Conservation (phyloP, 2,329 filamentous ascomycete genomes). For the Colletotrichum brevisporum region DNA sequence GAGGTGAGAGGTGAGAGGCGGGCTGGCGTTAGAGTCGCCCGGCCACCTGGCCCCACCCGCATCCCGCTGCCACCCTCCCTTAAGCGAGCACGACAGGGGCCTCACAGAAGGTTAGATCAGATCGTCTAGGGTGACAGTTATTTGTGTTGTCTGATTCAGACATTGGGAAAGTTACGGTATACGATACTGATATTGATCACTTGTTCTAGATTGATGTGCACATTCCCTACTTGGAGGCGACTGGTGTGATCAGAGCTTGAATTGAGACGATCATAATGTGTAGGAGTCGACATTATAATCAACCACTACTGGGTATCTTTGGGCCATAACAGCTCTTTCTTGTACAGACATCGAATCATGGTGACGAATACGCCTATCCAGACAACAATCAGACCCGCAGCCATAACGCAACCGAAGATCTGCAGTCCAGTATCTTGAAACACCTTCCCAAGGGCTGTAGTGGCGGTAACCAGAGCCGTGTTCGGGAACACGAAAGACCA, state of each 20-base stretch:
- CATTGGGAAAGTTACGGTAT: no score
- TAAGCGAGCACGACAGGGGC: conserved; percentile 25
- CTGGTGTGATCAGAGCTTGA: no score
- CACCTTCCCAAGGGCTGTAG: conserved; percentile 76
- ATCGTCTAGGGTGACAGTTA: no score
- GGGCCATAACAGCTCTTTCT: conserved; percentile 82
- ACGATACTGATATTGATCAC: no score
- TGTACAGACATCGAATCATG: conserved; percentile 78
- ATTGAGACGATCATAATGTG: background rate
- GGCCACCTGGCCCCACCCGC: conserved; percentile 25
- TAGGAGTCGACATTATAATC: background rate
- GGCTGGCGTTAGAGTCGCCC: conserved; percentile 2
- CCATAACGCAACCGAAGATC: conserved; percentile 78
- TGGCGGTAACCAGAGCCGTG: conserved; percentile 81
- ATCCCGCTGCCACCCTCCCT: conserved; percentile 23
- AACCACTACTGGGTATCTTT: conserved; percentile 61
- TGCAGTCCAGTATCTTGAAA: conserved; percentile 72
- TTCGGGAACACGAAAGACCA: conserved; percentile 88
- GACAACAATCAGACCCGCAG: conserved; percentile 73
- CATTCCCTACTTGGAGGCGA: no score
- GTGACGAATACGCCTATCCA: conserved; percentile 78
- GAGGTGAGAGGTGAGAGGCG: conserved; percentile 21
- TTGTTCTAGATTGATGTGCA: no score
- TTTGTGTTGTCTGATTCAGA: no score
- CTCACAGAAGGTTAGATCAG: no score